Evolutionary conservation across 106 monocot species (phyloP), one percentile per base, ranked within the genome.

Genomic region (Apostasia shenzhenica): DNA sequence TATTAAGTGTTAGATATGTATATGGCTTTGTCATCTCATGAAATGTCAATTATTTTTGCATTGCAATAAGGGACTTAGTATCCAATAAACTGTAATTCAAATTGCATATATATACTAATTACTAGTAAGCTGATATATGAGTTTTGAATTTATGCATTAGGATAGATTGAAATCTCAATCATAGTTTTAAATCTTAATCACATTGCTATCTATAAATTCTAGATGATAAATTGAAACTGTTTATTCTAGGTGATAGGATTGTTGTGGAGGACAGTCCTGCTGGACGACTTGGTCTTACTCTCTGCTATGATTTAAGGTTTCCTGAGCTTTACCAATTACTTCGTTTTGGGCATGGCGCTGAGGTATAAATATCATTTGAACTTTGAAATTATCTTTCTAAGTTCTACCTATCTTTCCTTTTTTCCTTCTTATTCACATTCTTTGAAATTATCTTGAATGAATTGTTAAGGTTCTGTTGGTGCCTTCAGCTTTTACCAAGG

Each of bases 251-350:
- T 13, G 59, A 77, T 42, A 40, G 66, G 56, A 57, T 88, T 12
- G 82, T 91, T 63, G 83, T 84, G 47, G 85, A 75, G 55, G 95
- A 91, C 39, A 91, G 91, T 76, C 95, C 95, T 72, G 67, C 77
- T 46, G 91, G 95, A 69, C 75, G 77, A 3, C 57, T 95, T 41
- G 95, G 91, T 67, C 79, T 88, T 66, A 95, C 91, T 67, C 88
- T 95, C 57, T 95, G 95, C 56, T 95, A 95, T 76, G 95, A 95
- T 79, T 82, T 95, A 51, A 83, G 91, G 77, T 95, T 95, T 80
- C 95, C 95, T 3, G 88, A 95, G 67, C 75, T 95, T 59, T 95
- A 88, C 73, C 86, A 95, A 67, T 74, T 63, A 47, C 66, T 95
- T 67, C 75, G 95, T n/a, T 95, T 95, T 82, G 68, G 86, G 59